These are phyloP conservation scores for Termitomyces sp. DNA, from an alignment of 768 basidiomycete species.

Conservation along the genomic window DNA sequence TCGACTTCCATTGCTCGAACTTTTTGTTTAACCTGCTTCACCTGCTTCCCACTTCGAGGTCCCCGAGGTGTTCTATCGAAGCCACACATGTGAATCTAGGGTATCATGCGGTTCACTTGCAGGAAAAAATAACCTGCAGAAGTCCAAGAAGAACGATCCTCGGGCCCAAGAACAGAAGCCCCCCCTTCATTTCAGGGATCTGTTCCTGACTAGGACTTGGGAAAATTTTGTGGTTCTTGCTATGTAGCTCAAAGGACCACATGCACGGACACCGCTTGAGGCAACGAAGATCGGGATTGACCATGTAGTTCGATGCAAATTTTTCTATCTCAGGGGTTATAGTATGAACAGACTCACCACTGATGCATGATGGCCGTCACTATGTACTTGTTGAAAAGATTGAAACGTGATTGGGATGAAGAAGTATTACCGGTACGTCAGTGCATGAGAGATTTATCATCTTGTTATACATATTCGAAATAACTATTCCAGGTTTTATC, in stretches of 20 bases:
- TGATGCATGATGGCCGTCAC: no score
- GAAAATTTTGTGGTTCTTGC: neutral
- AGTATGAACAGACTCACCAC: no score
- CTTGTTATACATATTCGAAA: no score
- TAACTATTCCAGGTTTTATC: no score
- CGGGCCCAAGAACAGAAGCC: neutral
- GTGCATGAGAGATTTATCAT: neutral
- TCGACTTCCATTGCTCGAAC: no score
- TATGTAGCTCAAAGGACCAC: neutral
- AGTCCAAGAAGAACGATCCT: neutral
- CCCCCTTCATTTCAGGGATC: neutral
- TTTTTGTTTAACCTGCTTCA: neutral
- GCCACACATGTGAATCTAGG: neutral
- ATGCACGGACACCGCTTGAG: neutral
- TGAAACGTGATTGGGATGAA: no score
- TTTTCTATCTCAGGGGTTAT: no score
- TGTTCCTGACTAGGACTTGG: no score
- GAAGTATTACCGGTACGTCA: no score
- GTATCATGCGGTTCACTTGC: neutral
- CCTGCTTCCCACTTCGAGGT: neutral
- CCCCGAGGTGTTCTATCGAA: no score
- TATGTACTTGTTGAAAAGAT: no score
- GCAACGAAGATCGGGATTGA: neutral
- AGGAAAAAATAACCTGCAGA: no score
- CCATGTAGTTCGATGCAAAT: neutral